Evolutionary conservation across 2,329 filamentous ascomycete genomes (phyloP), one percentile per base, ranked within the genome.

Genomic region (Nemania sp.): DNA sequence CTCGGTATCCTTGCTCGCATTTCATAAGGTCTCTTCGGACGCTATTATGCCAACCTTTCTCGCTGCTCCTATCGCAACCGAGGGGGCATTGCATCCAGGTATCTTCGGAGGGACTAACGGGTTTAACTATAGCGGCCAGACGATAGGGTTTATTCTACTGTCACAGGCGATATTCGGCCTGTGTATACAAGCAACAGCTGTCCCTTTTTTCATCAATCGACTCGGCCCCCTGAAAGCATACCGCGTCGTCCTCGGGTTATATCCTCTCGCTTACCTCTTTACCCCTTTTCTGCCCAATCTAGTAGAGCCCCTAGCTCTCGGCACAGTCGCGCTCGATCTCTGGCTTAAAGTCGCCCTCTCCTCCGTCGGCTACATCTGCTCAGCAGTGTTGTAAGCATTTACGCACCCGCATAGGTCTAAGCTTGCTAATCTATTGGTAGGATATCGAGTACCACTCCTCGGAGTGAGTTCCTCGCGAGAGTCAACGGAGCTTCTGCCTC

Each of bases 21-120:
- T 51, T 35, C 48, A 51, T 25, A 51, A 42, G 18, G 50, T 53
- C 11, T 53, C 50, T 32, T 53, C 50, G 12, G 52, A 54, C 17
- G 20, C 52, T 21, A 54, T 54, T 17, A 46, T 54, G 40, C 40
- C 40, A 21, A 32, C 15, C 3, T 46, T 45, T 37, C 39, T 54
- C 12, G 21, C 52, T 13, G n/a, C 40, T 18, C 52, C 39, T 32
- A 29, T n/a, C 9, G n/a, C 37, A 34, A 3, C 35, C 15, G 35
- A 11, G 15, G 35, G 12, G 15, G 15, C 11, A 11, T 39, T 4
- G 15, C 11, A 2, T 12, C 35, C 5, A 11, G 15, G 35, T 3
- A 12, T 5, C 12, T 39, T 39, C 11, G 35, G 35, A 12, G 15
- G 15, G 12, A 5, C 11, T 3, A 11, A 4, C 12, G 35, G 11